Base-by-base conservation (phyloP, 202 grass and related monocot genomes). In the Digitaria exilis region DNA sequence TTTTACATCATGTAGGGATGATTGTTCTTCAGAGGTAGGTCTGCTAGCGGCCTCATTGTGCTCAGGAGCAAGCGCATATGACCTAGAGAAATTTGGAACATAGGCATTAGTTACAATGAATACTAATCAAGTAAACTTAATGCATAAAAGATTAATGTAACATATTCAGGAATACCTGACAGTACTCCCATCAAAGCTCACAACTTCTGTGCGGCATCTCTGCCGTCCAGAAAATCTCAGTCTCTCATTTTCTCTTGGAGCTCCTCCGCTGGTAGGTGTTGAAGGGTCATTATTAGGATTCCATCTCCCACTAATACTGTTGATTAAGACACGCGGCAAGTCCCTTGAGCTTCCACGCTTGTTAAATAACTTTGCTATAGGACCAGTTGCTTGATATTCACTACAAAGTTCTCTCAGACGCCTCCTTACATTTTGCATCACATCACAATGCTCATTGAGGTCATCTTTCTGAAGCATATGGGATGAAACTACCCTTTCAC, bases 381-480 rank as follows among this genome's bases (percentile, higher is more conserved):
- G 96, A 78, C 96, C 96, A 15, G 91, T 98, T 80, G 93, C 89
- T 71, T 94, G 96, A 71, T 98, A 96, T 87, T 98, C 93, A 69
- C 79, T 90, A 78, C 93, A 98, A 81, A 98, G 82, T 73, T 90
- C 87, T 62, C 80, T 88, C 45, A 98, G 83, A 34, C 75, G 71
- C 66, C 73, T 90, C 69, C 96, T 90, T 64, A 98, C 73, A 87
- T 90, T 95, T 76, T 93, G 93, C 96, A 98, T 94, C 64, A 90
- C 75, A 78, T 90, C 85, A 87, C 84, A 86, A 78, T 98, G 96
- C 50, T 88, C 88, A 71, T 69, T 80, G 63, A 98, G 82, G 62
- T 88, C 89, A 28, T 94, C 91, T 48, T 87, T 90, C 77, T 95
- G 93, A 43, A 98, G 89, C 74, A 98, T 87, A 84, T 64, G 54